Evolutionary conservation across 495 filamentous ascomycete genomes (phyloP).

Genomic region (Penicillium pulvis): DNA sequence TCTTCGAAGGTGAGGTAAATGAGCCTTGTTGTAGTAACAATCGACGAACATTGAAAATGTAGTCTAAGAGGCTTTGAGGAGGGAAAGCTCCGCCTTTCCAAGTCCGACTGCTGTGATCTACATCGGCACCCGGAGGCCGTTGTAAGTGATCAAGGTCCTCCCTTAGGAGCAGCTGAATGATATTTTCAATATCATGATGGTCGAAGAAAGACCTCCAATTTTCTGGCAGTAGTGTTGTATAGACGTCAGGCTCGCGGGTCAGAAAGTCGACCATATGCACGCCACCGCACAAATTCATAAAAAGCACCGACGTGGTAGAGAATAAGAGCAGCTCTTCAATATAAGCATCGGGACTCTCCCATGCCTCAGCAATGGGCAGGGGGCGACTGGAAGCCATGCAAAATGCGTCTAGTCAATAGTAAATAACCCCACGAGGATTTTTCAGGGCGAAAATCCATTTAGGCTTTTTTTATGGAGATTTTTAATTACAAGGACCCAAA

Average conservation of each 20-base stretch:
- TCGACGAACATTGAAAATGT: constrained; percentile 71
- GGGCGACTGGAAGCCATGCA: constrained; percentile 31
- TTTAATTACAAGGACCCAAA: no score
- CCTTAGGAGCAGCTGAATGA: constrained; percentile 77
- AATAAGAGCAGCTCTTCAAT: constrained; percentile 78
- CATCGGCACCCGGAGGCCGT: not conserved
- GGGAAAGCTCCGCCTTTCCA: constrained; percentile 58
- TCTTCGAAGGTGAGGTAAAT: constrained; percentile 16
- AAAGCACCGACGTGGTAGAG: constrained; percentile 69
- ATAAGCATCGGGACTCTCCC: constrained; percentile 66
- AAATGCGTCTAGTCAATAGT: not conserved
- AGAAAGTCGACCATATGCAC: constrained; percentile 97
- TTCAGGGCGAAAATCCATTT: not conserved
- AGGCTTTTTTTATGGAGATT: no score
- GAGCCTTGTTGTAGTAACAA: constrained; percentile 71
- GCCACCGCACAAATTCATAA: constrained; percentile 86
- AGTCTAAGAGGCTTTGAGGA: constrained; percentile 70
- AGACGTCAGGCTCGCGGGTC: constrained; percentile 79
- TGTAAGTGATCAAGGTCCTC: constrained; percentile 58
- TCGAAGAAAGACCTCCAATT: constrained; percentile 82
- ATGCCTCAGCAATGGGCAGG: constrained; percentile 60
- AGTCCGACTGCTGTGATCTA: constrained; percentile 13
- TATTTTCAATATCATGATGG: constrained; percentile 64
- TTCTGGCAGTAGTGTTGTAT: constrained; percentile 68
- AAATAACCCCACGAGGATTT: not conserved